Evolutionary conservation across 805 yeast species (phyloP), one percentile per base, ranked within the genome.

Genomic region (Barnettozyma salicaria): DNA sequence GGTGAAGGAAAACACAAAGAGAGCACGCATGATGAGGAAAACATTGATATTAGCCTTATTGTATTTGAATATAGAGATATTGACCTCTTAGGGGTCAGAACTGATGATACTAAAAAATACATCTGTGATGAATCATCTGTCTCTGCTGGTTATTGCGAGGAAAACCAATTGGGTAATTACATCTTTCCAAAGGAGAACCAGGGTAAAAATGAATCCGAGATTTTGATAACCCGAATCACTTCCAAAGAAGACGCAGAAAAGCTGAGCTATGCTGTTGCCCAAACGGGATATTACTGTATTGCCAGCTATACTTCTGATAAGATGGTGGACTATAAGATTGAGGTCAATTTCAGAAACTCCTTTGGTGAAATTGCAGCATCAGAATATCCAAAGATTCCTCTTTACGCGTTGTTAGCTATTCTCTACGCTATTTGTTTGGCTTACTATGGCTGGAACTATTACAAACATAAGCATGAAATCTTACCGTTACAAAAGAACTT

Each of bases 271-370:
- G 67, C 67, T 4, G 76, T 92, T 30, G 64, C 68, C 40, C 68
- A 71, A 41, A 87, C 97, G 1, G 97, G 97, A 6, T 92, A 82
- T 60, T 92, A 89, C 63, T 92, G 98, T 66, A 82, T 90, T 28
- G 78, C 88, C 2, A 80, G 94, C 0, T 76, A 67, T 46, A 63
- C 72, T 18, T 48, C 58, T 13, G 52, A 57, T 10, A 56, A 55
- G 32, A 46, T 53, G 13, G 57, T 62, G 9, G 39, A 48, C 30
- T 92, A 80, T 60, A 59, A 68, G 34, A 83, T 90, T 12, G 60
- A 63, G n/a, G 81, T 82, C 30, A 80, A 80, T 50, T 92, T 86
- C 63, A 92, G 87, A 64, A 92, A 89, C 62, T 84, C 97, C 4
- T 92, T 74, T 60, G 98, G 98, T 40, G 74, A 85, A 42, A 66